Evolutionary conservation across 495 filamentous ascomycete genomes (phyloP), one percentile per base, ranked within the genome.

Genomic region (Neohortaea acidophila): DNA sequence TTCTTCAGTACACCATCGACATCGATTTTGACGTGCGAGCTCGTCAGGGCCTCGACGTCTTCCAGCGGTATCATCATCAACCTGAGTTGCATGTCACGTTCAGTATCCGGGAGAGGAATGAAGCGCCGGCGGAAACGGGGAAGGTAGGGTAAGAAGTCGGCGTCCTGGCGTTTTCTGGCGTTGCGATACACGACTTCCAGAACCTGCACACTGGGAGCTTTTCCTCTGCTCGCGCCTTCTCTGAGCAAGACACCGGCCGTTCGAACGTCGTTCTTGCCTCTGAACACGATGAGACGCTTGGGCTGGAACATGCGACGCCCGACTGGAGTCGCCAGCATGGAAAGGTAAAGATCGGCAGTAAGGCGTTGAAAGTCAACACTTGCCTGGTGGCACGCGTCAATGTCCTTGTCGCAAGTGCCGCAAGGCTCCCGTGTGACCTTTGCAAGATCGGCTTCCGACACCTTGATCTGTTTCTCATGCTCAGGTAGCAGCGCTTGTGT

Each of bases 401-500:
- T 59, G 52, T 87, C 78, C 20, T 69, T 55, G 47, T 93, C 81
- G 55, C 89, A 97, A 26, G 80, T 75, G 14, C 73, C 60, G 53
- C 89, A 97, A 4, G 79, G 53, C 47, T 92, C 83, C 3, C 84
- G 69, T 58, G 87, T 87, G 48, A 97, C 70, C 55, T 87, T 92
- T 25, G 69, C 82, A 42, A 97, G 62, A 57, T 89, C 85, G 2
- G 81, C 83, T 54, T 96, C 84, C 0, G 85, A 91, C n/a, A 93
- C 49, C 52, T 87, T 84, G 30, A 96, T 80, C 48, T 83, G 75
- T 54, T 86, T 87, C 60, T 96, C 87, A 46, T 94, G 86, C 58
- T 94, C 84, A 0, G 89, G 89, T 9, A 96, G 64, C 22, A 96
- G 63, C 43, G 91, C 87, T 51, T 96, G 91, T 0, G 91, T 94